Evolutionary conservation across 768 basidiomycete genomes (phyloP).

Genomic region (Sporobolomyces phaffii): DNA sequence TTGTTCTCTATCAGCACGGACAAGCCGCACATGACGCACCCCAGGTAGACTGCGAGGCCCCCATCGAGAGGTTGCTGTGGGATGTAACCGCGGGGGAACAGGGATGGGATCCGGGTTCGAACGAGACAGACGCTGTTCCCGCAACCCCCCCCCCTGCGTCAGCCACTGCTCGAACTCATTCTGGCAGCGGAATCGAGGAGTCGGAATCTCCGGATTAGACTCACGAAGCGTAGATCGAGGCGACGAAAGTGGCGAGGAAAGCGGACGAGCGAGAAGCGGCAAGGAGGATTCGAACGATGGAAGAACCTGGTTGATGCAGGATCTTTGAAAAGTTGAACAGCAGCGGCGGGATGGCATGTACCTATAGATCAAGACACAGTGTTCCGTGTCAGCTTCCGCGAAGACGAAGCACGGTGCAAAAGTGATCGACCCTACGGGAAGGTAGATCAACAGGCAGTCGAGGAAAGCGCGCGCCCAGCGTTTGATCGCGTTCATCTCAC

Average conservation of each 20-base stretch:
- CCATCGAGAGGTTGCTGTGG: constrained; percentile 26
- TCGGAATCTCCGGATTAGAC: not conserved
- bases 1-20: constrained; percentile 39
- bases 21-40: constrained; percentile 18
- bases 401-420: no score
- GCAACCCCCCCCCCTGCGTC: not conserved
- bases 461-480: constrained; percentile 33
- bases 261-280: constrained; percentile 37
- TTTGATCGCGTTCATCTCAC: constrained; percentile 33
- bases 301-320: not conserved
- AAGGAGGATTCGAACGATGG: constrained; percentile 25
- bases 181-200: not conserved
- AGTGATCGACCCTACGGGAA: constrained; percentile 27
- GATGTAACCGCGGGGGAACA: not conserved
- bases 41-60: constrained; percentile 28
- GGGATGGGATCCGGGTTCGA: constrained; percentile 31
- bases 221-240: constrained; percentile 29
- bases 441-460: constrained; percentile 36
- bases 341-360: constrained; percentile 36
- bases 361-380: no score
- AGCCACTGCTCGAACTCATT: no score
- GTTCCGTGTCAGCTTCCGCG: no score
- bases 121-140: constrained; percentile 36
- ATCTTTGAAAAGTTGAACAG: constrained; percentile 33
- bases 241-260: constrained; percentile 41